These are phyloP conservation scores for Rhodotorula sp. DNA, from an alignment of 1,284 basidiomycete genomes.

Conservation along the genomic window DNA sequence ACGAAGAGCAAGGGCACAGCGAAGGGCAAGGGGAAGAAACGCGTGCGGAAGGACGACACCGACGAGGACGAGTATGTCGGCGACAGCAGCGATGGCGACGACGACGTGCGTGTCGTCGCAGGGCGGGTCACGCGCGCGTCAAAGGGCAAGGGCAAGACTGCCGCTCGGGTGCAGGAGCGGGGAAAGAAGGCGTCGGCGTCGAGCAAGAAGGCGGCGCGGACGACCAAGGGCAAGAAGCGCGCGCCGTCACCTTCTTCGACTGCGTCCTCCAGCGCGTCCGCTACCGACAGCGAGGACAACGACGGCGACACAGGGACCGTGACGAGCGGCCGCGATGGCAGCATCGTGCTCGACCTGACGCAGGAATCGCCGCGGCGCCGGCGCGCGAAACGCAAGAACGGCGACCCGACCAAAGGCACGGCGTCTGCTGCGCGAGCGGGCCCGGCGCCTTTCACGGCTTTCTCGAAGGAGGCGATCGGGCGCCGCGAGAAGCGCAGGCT, in stretches of 20 bases:
- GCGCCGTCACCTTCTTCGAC: neutral
- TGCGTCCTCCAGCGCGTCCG: neutral
- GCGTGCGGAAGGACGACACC: neutral
- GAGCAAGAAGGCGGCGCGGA: no score
- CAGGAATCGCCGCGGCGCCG: no score
- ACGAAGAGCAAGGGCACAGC: conserved; percentile 1
- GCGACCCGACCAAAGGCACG: no score
- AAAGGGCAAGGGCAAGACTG: neutral
- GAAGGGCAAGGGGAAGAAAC: neutral
- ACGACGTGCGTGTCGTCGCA: neutral
- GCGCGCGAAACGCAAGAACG: no score
- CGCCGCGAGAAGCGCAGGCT: conserved; percentile 18
- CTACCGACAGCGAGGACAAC: neutral
- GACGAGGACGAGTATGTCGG: conserved; percentile 1
- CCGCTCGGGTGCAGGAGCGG: no score
- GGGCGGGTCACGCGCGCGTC: neutral
- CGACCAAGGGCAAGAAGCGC: neutral
- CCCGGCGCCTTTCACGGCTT: neutral
- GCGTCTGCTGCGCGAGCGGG: no score
- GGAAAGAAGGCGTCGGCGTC: no score
- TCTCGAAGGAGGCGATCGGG: conserved; percentile 8
- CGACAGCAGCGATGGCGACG: neutral
- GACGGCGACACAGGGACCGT: neutral
- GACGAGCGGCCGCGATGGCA: no score
- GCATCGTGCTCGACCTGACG: no score